phyloP scores from a whole-genome alignment of 1,284 basidiomycete genomes.

The Fomitopsis palustris region DNA sequence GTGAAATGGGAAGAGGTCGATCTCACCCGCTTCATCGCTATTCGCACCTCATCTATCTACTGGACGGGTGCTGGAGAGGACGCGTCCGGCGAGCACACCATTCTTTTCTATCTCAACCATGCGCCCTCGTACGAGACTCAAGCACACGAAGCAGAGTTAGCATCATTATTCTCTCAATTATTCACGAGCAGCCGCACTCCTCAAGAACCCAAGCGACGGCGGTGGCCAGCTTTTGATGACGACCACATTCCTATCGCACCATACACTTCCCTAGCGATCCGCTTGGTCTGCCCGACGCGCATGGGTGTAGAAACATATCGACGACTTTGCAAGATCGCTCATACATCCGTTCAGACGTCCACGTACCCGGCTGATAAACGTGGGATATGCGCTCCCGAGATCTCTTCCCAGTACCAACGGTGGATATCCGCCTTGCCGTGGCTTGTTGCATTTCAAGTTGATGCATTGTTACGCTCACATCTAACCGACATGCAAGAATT shows the following conservation, averaged over 20 bases:
- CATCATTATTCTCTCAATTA: conserved; percentile 18
- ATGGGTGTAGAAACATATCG: conserved; percentile 37
- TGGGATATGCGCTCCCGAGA: conserved; percentile 38
- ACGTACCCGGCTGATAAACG: conserved; percentile 38
- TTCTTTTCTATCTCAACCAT: conserved; percentile 39
- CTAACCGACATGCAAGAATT: conserved; percentile 46
- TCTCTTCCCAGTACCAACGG: conserved; percentile 29
- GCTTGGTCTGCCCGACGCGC: conserved; percentile 39
- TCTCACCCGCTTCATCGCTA: conserved; percentile 34
- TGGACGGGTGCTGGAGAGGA: conserved; percentile 33
- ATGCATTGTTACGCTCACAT: conserved; percentile 40
- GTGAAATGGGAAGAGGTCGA: conserved; percentile 27
- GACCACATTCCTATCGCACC: conserved; percentile 32
- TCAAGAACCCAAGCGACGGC: conserved; percentile 12
- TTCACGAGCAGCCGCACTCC: background rate
- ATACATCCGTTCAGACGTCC: conserved; percentile 30
- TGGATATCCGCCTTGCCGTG: conserved; percentile 43
- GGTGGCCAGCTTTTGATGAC: conserved; percentile 22
- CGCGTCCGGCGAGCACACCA: conserved; percentile 25
- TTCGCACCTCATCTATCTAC: conserved; percentile 43
- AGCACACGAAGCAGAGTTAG: conserved; percentile 19
- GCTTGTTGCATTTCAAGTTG: conserved; percentile 53
- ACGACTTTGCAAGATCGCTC: conserved; percentile 33
- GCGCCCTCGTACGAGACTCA: conserved; percentile 44
- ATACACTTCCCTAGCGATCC: conserved; percentile 45